These are phyloP conservation scores for Phytophthora kernoviae DNA, from an alignment of 352 stramenopile genomes.

Conservation along the genomic window DNA sequence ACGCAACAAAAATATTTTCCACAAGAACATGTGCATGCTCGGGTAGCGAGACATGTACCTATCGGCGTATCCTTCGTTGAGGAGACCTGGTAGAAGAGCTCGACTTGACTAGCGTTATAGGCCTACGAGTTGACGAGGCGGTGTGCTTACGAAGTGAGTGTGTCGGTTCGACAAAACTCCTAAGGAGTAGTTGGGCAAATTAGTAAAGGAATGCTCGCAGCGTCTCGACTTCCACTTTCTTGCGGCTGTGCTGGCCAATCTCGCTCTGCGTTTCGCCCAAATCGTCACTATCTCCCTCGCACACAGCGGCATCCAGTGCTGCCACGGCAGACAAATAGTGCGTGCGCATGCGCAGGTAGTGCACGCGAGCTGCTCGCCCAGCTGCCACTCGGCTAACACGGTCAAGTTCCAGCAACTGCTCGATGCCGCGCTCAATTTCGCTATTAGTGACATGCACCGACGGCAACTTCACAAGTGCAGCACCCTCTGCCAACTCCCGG, in stretches of 20 bases:
- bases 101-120: too few species aligned
- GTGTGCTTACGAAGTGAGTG: too few species aligned
- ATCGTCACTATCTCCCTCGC: constrained; percentile 64
- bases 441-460: constrained; percentile 53
- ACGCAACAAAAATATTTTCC: too few species aligned
- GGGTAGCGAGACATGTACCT: too few species aligned
- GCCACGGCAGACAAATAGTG: constrained; percentile 71
- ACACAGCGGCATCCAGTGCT: constrained; percentile 66
- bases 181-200: too few species aligned
- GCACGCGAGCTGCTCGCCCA: constrained; percentile 54
- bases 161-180: too few species aligned
- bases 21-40: too few species aligned
- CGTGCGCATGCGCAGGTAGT: constrained; percentile 67
- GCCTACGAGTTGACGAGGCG: too few species aligned
- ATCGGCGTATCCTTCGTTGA: too few species aligned
- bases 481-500: constrained; percentile 6
- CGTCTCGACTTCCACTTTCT: constrained; percentile 61
- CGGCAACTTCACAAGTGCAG: constrained; percentile 39
- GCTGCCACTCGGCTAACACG: constrained; percentile 58
- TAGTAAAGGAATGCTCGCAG: constrained; percentile 71
- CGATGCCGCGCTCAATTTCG: constrained; percentile 61
- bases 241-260: constrained; percentile 59
- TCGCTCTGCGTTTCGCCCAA: constrained; percentile 51
- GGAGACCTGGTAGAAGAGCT: too few species aligned
- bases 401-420: constrained; percentile 51